Evolutionary conservation across 306 rosid genomes (phyloP), one percentile per base, ranked within the genome.

Genomic region (Begonia loranthoides): DNA sequence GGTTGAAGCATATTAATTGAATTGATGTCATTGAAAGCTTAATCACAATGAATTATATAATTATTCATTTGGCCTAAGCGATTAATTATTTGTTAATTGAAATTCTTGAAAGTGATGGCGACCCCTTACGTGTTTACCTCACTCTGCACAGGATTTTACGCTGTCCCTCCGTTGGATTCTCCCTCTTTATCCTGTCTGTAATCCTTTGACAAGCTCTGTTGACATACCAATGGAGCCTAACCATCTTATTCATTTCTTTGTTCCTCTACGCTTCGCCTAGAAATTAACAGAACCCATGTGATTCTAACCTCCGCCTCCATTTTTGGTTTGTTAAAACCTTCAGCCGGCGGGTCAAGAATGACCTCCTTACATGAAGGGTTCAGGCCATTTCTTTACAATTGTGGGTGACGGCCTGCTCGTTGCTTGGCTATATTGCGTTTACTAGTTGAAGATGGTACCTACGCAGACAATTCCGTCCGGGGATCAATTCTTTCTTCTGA

Each of bases 401-500:
- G 83, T 82, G 14, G 57, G 86, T 90, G 99, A 90, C 94, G 0
- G 99, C 99, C 1, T 90, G 99, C 36, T 90, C 99, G 1, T 17
- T 90, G 39, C 71, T 90, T 65, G 86, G 99, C 69, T 90, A 90
- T 59, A 52, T 90, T 5, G 99, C 99, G 3, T 86, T 90, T 54
- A 95, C 99, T 90, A 94, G 95, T 41, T 90, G 73, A 86, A 86
- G 81, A 39, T 86, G 73, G 99, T 90, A 10, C 99, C 99, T 3
- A 79, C 86, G 86, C 99, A 92, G 65, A 80, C 88, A 2, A 67
- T 92, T 40, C 86, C 96, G 36, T 92, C 99, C 6, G 66, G 93
- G 21, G 77, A 86, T 21, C 99, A 92, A 58, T 83, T 92, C 61
- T 5, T 92, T 16, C 50, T 58, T 76, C 65, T 70, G 66, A 66